phyloP scores from a whole-genome alignment of 805 yeast genomes.

The Lachancea meyersii region DNA sequence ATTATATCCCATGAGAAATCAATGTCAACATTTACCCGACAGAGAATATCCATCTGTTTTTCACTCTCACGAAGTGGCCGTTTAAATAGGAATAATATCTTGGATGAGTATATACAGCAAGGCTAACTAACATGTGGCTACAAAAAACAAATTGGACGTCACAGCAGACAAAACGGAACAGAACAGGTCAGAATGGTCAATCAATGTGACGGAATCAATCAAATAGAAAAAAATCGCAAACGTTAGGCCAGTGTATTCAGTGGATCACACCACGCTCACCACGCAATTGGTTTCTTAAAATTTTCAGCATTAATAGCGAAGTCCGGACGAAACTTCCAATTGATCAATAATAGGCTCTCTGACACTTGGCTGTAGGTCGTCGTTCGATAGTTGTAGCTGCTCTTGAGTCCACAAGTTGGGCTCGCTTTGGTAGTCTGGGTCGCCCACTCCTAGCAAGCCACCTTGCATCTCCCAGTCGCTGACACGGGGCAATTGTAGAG shows the following conservation, averaged over 20 bases:
- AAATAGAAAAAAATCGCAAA: background rate
- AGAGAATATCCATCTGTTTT: too few relatives aligned
- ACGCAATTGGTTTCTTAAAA: background rate
- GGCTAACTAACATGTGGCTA: slow-evolving; percentile 1
- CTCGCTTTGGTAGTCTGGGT: slow-evolving; percentile 38
- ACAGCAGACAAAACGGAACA: background rate
- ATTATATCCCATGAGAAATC: background rate
- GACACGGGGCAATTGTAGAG: slow-evolving; percentile 67
- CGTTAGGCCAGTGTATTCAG: background rate
- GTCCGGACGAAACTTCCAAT: slow-evolving; percentile 67
- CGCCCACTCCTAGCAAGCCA: slow-evolving; percentile 90
- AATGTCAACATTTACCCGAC: background rate
- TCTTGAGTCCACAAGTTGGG: slow-evolving; percentile 83
- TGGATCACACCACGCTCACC: too few relatives aligned
- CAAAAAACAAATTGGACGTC: slow-evolving; percentile 1
- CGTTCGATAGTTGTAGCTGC: slow-evolving; percentile 59
- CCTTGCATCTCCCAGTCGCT: slow-evolving; percentile 73
- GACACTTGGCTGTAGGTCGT: slow-evolving; percentile 62
- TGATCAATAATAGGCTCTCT: slow-evolving; percentile 55
- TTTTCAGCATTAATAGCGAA: slow-evolving; percentile 11
- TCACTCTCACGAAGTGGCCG: background rate
- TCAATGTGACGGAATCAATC: too few relatives aligned
- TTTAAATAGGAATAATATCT: slow-evolving; percentile 4
- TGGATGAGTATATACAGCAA: background rate
- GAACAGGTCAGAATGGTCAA: background rate